These are phyloP conservation scores for Malus sylvestris DNA, from an alignment of 306 rosid species.

Conservation along the genomic window DNA sequence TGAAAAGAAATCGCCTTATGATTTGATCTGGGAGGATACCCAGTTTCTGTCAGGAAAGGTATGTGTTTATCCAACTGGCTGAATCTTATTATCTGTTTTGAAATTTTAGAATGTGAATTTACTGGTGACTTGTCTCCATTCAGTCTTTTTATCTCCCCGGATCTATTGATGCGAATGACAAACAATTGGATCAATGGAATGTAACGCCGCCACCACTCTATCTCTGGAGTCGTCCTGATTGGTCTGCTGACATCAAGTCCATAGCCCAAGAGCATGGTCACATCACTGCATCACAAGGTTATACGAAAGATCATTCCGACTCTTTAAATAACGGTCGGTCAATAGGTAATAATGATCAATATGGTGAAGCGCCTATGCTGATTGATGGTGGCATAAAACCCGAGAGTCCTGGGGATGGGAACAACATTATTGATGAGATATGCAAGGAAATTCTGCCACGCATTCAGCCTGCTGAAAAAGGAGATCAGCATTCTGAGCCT, in stretches of 20 bases:
- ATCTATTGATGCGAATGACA: slow-evolving; percentile 54
- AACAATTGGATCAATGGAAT: slow-evolving; percentile 73
- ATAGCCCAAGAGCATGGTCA: slow-evolving; percentile 62
- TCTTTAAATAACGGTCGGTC: slow-evolving; percentile 13
- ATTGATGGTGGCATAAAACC: slow-evolving; percentile 17
- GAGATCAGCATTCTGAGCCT: slow-evolving; percentile 17
- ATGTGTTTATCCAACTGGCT: not conserved
- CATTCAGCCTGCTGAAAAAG: slow-evolving; percentile 10
- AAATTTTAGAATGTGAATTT: slow-evolving; percentile 6
- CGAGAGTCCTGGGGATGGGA: slow-evolving; percentile 16
- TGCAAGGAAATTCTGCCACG: slow-evolving; percentile 15
- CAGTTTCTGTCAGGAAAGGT: slow-evolving; percentile 69
- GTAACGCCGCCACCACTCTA: slow-evolving; percentile 53
- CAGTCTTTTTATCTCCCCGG: slow-evolving; percentile 95
- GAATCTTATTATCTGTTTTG: not conserved
- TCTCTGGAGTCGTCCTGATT: slow-evolving; percentile 76
- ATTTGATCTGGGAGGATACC: slow-evolving; percentile 80
- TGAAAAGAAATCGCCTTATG: slow-evolving; percentile 44
- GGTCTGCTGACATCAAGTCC: slow-evolving; percentile 38
- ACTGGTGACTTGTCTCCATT: slow-evolving; percentile 14
- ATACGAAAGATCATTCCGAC: slow-evolving; percentile 5
- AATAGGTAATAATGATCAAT: slow-evolving; percentile 11
- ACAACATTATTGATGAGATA: slow-evolving; percentile 19
- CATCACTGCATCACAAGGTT: slow-evolving; percentile 9
- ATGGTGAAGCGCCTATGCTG: slow-evolving; percentile 13